Evolutionary conservation across 306 rosid genomes (phyloP).

Genomic region (Pyrus bretschneideri): DNA sequence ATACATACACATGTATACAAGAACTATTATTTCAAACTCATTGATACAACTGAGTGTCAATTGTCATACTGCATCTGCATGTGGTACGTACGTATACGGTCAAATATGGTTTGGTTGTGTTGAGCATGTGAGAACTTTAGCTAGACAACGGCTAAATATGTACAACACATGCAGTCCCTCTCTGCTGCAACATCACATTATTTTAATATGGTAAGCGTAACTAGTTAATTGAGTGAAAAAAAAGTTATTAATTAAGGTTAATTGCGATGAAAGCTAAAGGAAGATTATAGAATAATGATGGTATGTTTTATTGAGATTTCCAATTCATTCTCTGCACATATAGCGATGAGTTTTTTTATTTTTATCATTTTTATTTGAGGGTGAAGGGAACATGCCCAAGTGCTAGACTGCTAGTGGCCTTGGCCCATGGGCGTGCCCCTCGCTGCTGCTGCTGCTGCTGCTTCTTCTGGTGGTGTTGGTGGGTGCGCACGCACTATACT

Average conservation of each 20-base stretch:
- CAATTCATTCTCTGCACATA: slow-evolving; percentile 18
- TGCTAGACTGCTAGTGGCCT: slow-evolving; percentile 13
- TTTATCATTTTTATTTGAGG: neutral
- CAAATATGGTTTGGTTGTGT: neutral
- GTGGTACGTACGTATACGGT: neutral
- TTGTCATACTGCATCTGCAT: neutral
- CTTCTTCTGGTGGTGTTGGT: neutral
- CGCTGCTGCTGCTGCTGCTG: neutral
- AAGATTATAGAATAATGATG: neutral
- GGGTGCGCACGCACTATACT: neutral
- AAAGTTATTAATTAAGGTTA: neutral
- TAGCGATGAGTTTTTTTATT: neutral
- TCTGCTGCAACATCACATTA: neutral
- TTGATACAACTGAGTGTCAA: neutral
- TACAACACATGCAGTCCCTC: neutral
- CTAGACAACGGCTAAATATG: neutral
- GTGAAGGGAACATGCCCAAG: slow-evolving; percentile 21
- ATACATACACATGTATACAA: too few relatives aligned
- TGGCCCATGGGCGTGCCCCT: slow-evolving; percentile 11
- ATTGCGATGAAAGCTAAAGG: neutral
- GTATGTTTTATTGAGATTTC: slow-evolving; percentile 17
- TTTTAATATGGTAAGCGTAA: neutral
- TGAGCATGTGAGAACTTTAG: neutral
- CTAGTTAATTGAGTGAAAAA: neutral
- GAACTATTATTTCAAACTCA: neutral